phyloP scores from a whole-genome alignment of 1,139 yeast species.

The Blastobotrys illinoisensis region DNA sequence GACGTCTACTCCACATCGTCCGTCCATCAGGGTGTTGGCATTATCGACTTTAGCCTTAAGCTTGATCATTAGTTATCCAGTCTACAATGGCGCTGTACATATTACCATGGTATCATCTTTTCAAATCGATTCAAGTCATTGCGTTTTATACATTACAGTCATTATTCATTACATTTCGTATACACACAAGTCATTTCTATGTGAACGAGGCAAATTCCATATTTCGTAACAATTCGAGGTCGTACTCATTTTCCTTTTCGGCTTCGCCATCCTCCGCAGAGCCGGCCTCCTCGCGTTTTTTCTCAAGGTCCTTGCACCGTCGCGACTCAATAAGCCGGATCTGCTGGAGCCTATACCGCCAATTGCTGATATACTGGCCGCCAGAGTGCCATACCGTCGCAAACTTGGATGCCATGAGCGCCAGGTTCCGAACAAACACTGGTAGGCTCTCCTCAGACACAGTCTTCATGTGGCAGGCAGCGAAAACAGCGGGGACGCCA shows the following conservation, averaged over 20 bases:
- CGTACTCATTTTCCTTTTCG: not conserved
- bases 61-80: constrained; percentile 49
- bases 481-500: constrained; percentile 72
- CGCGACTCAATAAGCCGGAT: constrained; percentile 46
- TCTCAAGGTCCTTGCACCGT: constrained; percentile 13
- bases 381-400: constrained; percentile 68
- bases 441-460: constrained; percentile 57
- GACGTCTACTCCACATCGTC: constrained; percentile 89
- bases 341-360: constrained; percentile 64
- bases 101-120: no score
- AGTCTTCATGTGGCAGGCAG: constrained; percentile 70
- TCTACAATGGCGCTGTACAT: no score
- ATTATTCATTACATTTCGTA: not conserved
- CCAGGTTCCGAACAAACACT: constrained; percentile 58
- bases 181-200: not conserved
- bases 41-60: constrained; percentile 80
- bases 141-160: not conserved
- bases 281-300: constrained; percentile 1
- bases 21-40: constrained; percentile 85
- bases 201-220: not conserved
- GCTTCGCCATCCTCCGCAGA: not conserved
- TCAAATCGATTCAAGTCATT: no score
- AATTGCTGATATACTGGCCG: constrained; percentile 51
- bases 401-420: constrained; percentile 63
- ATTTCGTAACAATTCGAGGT: not conserved